These are phyloP conservation scores for Diaporthe nobilis DNA, from an alignment of 2,329 filamentous ascomycete species.

Conservation along the genomic window DNA sequence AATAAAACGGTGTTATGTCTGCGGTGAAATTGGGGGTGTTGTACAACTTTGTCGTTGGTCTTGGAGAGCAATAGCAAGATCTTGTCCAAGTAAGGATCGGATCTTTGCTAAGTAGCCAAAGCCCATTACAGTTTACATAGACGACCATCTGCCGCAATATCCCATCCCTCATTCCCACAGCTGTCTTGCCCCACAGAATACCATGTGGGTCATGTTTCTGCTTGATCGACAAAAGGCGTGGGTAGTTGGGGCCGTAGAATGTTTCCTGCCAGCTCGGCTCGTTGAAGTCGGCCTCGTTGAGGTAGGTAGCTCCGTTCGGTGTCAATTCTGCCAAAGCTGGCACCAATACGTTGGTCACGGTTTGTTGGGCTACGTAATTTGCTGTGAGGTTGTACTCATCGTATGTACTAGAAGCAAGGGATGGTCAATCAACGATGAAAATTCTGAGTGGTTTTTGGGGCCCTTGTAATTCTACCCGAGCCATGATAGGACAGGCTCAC, in stretches of 20 bases:
- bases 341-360: conserved; percentile 23
- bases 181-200: conserved; percentile 56
- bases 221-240: conserved; percentile 54
- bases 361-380: conserved; percentile 1
- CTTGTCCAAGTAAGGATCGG: too few species aligned
- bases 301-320: conserved; percentile 24
- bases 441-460: not conserved
- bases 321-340: conserved; percentile 43
- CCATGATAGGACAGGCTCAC: too few species aligned
- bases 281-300: conserved; percentile 39
- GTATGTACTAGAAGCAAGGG: not conserved
- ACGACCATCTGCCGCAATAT: conserved; percentile 52
- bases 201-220: conserved; percentile 56
- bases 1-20: too few species aligned
- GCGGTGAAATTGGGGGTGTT: too few species aligned
- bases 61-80: not conserved
- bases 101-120: too few species aligned
- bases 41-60: not conserved
- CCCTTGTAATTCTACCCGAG: not conserved
- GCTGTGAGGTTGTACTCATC: conserved; percentile 19
- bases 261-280: conserved; percentile 32
- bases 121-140: conserved; percentile 49
- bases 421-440: not conserved
- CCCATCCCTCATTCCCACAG: conserved; percentile 60
- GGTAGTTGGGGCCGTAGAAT: conserved; percentile 34